A percentile compares a stretch with the other conserved stretches of the same genome.
These are phyloP conservation scores for Kwoniella europaea DNA, from an alignment of 768 basidiomycete species.

Conservation along the genomic window DNA sequence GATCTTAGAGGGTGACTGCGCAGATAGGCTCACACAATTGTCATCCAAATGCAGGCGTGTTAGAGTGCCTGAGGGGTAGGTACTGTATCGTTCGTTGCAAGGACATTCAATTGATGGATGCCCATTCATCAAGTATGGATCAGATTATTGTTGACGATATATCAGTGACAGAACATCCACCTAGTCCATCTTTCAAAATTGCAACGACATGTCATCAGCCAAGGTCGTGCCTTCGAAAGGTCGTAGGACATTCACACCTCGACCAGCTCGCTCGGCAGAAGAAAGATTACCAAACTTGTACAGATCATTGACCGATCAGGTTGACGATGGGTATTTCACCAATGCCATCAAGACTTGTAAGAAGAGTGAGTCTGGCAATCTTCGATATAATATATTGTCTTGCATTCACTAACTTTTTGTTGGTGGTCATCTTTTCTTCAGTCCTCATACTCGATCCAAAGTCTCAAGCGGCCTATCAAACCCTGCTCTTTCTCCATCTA, in stretches of 20 bases:
- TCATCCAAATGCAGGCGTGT: background rate
- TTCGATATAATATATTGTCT: background rate
- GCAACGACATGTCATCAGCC: conserved; percentile 6
- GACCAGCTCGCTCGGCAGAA: conserved; percentile 44
- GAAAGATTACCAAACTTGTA: conserved; percentile 52
- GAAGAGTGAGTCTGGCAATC: conserved; percentile 68
- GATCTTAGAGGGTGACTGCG: background rate
- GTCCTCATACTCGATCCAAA: conserved; percentile 72
- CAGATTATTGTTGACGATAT: background rate
- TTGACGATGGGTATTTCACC: conserved; percentile 82
- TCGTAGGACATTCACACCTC: conserved; percentile 33
- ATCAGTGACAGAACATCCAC: background rate
- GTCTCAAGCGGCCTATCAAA: conserved; percentile 71
- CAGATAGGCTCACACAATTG: background rate
- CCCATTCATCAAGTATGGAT: background rate
- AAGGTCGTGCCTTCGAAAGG: background rate
- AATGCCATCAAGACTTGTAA: conserved; percentile 91
- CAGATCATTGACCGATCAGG: conserved; percentile 74
- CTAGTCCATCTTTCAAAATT: background rate
- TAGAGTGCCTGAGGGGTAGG: background rate
- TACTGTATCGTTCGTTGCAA: no score
- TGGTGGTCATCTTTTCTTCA: conserved; percentile 49
- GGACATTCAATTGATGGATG: no score
- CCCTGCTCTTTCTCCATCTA: conserved; percentile 83
- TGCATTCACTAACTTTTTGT: no score